A percentile compares a stretch with the other conserved stretches of the same genome.
These are phyloP conservation scores for Stentor roeselii DNA, from an alignment of 73 alveolate species.

Conservation along the genomic window DNA sequence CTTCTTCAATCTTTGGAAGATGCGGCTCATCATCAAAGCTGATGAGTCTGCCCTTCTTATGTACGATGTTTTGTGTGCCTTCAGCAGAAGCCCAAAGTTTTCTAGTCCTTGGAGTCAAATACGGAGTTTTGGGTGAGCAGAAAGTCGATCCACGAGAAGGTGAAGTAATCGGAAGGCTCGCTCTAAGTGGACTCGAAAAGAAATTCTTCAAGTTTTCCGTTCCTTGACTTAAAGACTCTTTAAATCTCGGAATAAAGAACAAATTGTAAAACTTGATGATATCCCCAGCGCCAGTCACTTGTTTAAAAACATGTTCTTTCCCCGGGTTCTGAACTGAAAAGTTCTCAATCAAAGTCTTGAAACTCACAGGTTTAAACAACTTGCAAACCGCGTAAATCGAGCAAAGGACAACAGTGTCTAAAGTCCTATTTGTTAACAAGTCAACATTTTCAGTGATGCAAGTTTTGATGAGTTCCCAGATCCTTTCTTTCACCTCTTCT, in stretches of 20 bases:
- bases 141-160: constrained; percentile 42
- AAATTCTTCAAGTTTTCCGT: too few relatives aligned
- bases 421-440: constrained; percentile 45
- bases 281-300: not conserved
- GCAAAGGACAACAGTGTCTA: constrained; percentile 59
- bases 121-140: constrained; percentile 29
- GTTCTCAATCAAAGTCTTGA: not conserved
- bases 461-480: constrained; percentile 50
- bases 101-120: constrained; percentile 54
- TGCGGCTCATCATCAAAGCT: not conserved
- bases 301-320: not conserved
- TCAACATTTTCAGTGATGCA: constrained; percentile 37
- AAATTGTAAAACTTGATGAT: not conserved
- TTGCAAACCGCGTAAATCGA: constrained; percentile 56
- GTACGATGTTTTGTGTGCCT: not conserved
- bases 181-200: constrained; percentile 48
- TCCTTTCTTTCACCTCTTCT: constrained; percentile 48
- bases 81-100: constrained; percentile 30
- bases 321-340: not conserved
- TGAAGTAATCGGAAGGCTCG: constrained; percentile 34
- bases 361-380: constrained; percentile 9
- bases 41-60: not conserved
- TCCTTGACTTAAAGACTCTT: constrained; percentile 44
- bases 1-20: too few relatives aligned
- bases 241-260: not conserved